Conservation (phyloP, 345 rosid genomes). For the Hevea brasiliensis region DNA sequence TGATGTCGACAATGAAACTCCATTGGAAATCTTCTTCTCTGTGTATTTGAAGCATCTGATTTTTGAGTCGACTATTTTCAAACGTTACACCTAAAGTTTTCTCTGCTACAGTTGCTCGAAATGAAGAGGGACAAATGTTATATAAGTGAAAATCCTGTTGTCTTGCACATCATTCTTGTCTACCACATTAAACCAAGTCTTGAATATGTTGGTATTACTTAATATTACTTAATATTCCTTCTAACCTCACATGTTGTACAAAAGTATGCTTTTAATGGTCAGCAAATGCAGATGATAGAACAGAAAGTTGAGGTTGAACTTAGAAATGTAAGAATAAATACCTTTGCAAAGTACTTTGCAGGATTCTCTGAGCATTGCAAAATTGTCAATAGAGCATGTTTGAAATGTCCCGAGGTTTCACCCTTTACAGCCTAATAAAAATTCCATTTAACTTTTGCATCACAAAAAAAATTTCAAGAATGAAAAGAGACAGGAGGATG, state of each 20-base stretch:
- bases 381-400: slow-evolving; percentile 49
- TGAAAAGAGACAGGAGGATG: neutral
- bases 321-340: slow-evolving; percentile 16
- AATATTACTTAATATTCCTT: neutral
- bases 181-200: neutral
- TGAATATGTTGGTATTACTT: neutral
- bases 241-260: neutral
- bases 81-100: neutral
- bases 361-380: slow-evolving; percentile 58
- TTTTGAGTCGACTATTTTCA: neutral
- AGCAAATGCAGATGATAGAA: neutral
- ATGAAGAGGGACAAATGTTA: neutral
- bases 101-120: neutral
- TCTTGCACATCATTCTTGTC: neutral
- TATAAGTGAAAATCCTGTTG: neutral
- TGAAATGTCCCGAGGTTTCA: slow-evolving; percentile 65
- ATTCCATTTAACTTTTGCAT: slow-evolving; percentile 3
- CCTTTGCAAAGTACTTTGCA: slow-evolving; percentile 56
- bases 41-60: too few relatives aligned
- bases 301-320: neutral
- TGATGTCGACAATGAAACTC: too few relatives aligned
- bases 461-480: neutral
- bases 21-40: too few relatives aligned
- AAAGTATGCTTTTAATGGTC: neutral
- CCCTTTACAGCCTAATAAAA: slow-evolving; percentile 52